Base-by-base conservation (phyloP, 129 eudicot genomes). In the Saposhnikovia divaricata region DNA sequence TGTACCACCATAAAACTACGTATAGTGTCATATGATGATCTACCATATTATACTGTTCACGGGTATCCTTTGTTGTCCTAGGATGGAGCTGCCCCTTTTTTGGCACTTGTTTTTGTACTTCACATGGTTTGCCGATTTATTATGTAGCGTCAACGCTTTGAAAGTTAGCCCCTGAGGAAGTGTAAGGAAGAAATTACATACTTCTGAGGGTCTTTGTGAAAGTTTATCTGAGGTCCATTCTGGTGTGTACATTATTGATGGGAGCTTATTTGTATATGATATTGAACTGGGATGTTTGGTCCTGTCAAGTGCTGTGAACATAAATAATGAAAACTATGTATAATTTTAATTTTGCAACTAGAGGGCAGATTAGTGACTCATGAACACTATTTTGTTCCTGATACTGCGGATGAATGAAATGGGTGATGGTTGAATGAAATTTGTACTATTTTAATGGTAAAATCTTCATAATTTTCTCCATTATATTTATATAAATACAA, bases 51-150 rank as follows among this genome's bases (percentile, higher is more conserved):
- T 38, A 38, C 73, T 50, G 10, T 39, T 80, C 77, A 12, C 31
- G 53, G 53, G 28, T 57, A 79, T 69, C 76, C 65, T n/a, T 25
- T 63, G 25, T 11, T 65, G 48, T 74, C 66, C 15, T 42, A 66
- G 86, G 83, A 46, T 50, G 46, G 74, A 61, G 37, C 85, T 15
- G 25, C 40, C 55, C 42, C 34, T 25, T 66, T 50, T 74, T 74
- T 34, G n/a, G 51, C 38, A 46, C n/a, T 50, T 75, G 74, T 61
- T n/a, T 4, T 72, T 78, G 47, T 46, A 6, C 61, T 25, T 44
- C 3, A 7, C 57, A 10, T 40, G 43, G 37, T 61, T 78, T 46
- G 18, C 57, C 14, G 11, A 37, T 77, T 28, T 16, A 2, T 63
- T 75, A 18, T 44, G 27, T 37, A 74, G 76, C 71, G 68, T 5